A percentile compares a stretch with the other conserved stretches of the same genome.
These are phyloP conservation scores for Marsdenia floribunda DNA, from an alignment of 257 asterid species.

Conservation along the genomic window DNA sequence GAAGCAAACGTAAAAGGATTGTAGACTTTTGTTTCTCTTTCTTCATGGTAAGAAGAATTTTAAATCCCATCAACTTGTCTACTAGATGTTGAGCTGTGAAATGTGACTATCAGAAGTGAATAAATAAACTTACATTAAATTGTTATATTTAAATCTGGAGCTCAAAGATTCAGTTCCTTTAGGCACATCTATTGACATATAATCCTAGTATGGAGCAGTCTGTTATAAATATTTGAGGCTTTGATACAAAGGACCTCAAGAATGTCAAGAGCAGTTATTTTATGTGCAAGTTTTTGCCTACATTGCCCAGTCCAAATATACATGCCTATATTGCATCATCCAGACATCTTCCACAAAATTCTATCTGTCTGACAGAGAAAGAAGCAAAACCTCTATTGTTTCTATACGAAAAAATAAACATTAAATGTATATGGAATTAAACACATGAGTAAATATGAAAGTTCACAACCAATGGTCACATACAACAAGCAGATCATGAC, in stretches of 20 bases:
- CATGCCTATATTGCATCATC: background rate
- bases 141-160: background rate
- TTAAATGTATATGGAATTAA: background rate
- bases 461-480: background rate
- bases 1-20: background rate
- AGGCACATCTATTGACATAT: background rate
- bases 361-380: background rate
- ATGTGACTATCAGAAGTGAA: background rate
- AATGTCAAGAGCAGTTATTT: background rate
- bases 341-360: background rate
- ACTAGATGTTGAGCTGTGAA: background rate
- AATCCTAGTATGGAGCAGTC: background rate
- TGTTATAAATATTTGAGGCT: background rate
- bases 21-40: background rate
- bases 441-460: background rate
- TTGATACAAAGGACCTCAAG: background rate
- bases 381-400: background rate
- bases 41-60: background rate
- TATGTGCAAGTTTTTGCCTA: background rate
- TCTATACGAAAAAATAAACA: background rate
- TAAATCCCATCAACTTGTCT: background rate
- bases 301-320: background rate
- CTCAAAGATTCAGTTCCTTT: background rate
- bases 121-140: background rate
- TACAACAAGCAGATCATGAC: background rate